Percentiles rank a stretch among this genome's conserved stretches.
Conservation (phyloP, 2,329 filamentous ascomycete species). For the Botrytis pseudocinerea region DNA sequence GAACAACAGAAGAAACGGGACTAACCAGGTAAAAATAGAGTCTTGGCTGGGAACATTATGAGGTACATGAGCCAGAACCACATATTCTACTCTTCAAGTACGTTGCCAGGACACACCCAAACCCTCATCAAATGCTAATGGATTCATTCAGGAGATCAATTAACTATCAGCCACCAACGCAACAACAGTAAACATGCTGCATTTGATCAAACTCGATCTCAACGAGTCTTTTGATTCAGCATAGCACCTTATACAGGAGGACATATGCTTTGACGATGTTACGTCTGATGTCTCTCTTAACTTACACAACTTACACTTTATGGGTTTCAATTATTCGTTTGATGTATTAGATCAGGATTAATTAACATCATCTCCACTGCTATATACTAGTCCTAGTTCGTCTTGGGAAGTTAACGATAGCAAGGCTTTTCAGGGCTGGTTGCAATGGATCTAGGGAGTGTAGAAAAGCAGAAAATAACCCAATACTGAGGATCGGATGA, state of each 20-base stretch:
- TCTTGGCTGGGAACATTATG: slow-evolving; percentile 98
- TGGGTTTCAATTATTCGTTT: slow-evolving; percentile 33
- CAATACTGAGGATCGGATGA: background rate
- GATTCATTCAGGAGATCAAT: slow-evolving; percentile 37
- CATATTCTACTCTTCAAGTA: slow-evolving; percentile 99
- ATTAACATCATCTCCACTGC: slow-evolving; percentile 33
- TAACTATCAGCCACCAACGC: slow-evolving; percentile 32
- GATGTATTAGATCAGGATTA: slow-evolving; percentile 39
- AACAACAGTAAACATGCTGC: slow-evolving; percentile 34
- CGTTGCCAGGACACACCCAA: slow-evolving; percentile 43
- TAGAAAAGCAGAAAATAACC: slow-evolving; percentile 1
- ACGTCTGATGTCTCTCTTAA: slow-evolving; percentile 40
- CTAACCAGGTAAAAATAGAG: slow-evolving; percentile 58
- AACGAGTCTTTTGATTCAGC: slow-evolving; percentile 33
- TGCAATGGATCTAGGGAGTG: slow-evolving; percentile 1
- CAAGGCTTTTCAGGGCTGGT: slow-evolving; percentile 17
- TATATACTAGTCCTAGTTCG: slow-evolving; percentile 23
- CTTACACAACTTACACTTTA: slow-evolving; percentile 34
- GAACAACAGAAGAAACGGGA: no score
- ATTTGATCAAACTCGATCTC: slow-evolving; percentile 29
- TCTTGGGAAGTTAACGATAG: slow-evolving; percentile 17
- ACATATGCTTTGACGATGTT: slow-evolving; percentile 40
- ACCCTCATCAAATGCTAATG: slow-evolving; percentile 23
- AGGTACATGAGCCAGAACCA: slow-evolving; percentile 97
- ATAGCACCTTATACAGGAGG: slow-evolving; percentile 32